These are phyloP conservation scores for Exophiala sp. DNA, from an alignment of 2,329 filamentous ascomycete species.

Conservation along the genomic window DNA sequence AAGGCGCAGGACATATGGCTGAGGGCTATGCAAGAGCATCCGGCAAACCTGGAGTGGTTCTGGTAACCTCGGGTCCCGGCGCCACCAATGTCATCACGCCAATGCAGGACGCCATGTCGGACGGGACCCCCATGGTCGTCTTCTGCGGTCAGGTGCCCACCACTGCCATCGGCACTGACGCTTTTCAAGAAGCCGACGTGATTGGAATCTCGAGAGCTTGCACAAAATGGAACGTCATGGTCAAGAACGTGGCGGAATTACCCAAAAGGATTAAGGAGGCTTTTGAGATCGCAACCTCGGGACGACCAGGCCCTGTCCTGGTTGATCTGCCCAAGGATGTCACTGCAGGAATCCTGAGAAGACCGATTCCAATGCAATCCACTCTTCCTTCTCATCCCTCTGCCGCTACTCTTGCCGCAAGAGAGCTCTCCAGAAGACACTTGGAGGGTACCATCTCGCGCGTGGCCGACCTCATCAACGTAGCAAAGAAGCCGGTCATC, in stretches of 20 bases:
- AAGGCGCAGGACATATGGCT: constrained; percentile 97
- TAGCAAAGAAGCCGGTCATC: constrained; percentile 87
- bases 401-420: constrained; percentile 74
- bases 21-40: constrained; percentile 92
- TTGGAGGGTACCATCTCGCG: constrained; percentile 67
- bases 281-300: constrained; percentile 94
- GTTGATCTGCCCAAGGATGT: constrained; percentile 97
- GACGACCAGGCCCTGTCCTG: constrained; percentile 86
- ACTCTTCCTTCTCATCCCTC: constrained; percentile 73
- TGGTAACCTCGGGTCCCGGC: constrained; percentile 93
- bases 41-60: constrained; percentile 88
- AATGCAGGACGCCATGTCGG: constrained; percentile 90
- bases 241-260: constrained; percentile 88
- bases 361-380: constrained; percentile 73
- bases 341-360: constrained; percentile 74
- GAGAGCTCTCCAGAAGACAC: constrained; percentile 65
- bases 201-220: constrained; percentile 89
- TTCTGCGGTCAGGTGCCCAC: constrained; percentile 92
- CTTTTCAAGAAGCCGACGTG: constrained; percentile 94
- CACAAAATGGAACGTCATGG: constrained; percentile 99
- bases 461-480: constrained; percentile 75
- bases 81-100: constrained; percentile 96
- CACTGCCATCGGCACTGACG: constrained; percentile 83
- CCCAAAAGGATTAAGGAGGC: constrained; percentile 94
- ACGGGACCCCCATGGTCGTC: constrained; percentile 92